phyloP scores from a whole-genome alignment of 2,329 filamentous ascomycete species.

The Juglanconis sp. region DNA sequence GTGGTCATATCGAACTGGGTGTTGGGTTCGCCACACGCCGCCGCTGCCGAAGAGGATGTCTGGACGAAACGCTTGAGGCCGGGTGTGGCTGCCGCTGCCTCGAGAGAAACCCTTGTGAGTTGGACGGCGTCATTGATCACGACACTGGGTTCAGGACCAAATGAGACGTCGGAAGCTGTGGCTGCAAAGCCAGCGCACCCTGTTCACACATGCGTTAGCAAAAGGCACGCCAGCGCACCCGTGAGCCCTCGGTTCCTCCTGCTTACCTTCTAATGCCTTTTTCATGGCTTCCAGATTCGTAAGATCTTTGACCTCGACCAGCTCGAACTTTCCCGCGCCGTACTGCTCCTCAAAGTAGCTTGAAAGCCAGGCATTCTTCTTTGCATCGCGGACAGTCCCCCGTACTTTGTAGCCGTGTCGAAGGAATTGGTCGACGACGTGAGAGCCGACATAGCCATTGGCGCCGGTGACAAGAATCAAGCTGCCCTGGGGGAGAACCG shows the following conservation, averaged over 20 bases:
- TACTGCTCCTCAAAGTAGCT: slow-evolving; percentile 24
- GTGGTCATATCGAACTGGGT: slow-evolving; percentile 33
- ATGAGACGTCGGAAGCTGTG: background rate
- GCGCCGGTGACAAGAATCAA: slow-evolving; percentile 38
- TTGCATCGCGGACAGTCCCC: slow-evolving; percentile 34
- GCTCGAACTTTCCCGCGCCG: slow-evolving; percentile 24
- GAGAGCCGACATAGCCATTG: slow-evolving; percentile 40
- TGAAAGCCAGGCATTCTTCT: slow-evolving; percentile 27
- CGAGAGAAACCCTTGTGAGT: background rate
- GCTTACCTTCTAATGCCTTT: background rate
- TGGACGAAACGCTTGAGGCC: slow-evolving; percentile 6
- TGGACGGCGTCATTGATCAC: background rate
- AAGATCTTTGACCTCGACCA: slow-evolving; percentile 29
- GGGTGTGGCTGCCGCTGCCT: background rate
- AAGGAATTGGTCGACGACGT: slow-evolving; percentile 35
- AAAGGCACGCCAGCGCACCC: background rate
- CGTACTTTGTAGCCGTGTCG: slow-evolving; percentile 34
- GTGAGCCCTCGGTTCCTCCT: background rate
- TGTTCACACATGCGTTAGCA: background rate
- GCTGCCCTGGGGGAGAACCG: slow-evolving; percentile 16
- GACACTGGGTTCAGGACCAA: background rate
- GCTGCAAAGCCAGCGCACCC: background rate
- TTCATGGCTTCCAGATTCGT: background rate
- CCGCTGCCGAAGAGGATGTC: slow-evolving; percentile 2
- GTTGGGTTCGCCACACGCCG: background rate